Evolutionary conservation across 331 rosid species (phyloP), one percentile per base, ranked within the genome.

Genomic region (Quercus lobata): DNA sequence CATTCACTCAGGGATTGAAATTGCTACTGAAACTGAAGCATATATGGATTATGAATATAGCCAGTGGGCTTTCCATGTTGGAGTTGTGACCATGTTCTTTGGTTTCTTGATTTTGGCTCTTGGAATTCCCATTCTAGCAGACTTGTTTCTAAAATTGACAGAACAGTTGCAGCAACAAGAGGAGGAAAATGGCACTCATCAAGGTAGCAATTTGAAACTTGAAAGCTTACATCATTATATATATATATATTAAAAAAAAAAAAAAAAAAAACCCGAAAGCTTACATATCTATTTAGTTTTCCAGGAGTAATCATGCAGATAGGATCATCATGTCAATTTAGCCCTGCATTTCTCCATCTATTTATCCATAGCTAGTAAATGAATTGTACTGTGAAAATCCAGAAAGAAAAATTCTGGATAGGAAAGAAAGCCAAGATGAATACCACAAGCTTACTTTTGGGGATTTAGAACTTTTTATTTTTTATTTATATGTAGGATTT

Each of bases 111-210:
- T 89, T 69, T 44, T 86, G 61, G 82, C 57, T 29, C 72, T 82
- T 16, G 92, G 94, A 73, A 70, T 91, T 71, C 94, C 94, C 72
- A 82, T 91, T 32, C 76, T 91, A 19, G 82, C 82, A 1, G 84
- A 88, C 73, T 78, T 91, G 83, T 75, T 80, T 58, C 78, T 85
- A 11, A 80, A 78, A 62, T 80, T 88, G 81, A 81, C 83, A 7
- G 81, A 84, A 71, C 87, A 84, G 79, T n/a, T 88, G 65, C 87
- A 54, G 41, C 76, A 54, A 57, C 92, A 80, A 65, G 71, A 65
- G 10, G 83, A 83, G 37, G 82, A 81, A 77, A 76, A 76, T 57
- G 63, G 55, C 49, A 78, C 35, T 66, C 78, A 66, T 71, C 81
- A 78, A 61, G 77, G 78, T 57, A 63, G 68, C 76, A 49, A 49